Base-by-base conservation (phyloP, 1,284 basidiomycete genomes). In the Leccinum variabile region DNA sequence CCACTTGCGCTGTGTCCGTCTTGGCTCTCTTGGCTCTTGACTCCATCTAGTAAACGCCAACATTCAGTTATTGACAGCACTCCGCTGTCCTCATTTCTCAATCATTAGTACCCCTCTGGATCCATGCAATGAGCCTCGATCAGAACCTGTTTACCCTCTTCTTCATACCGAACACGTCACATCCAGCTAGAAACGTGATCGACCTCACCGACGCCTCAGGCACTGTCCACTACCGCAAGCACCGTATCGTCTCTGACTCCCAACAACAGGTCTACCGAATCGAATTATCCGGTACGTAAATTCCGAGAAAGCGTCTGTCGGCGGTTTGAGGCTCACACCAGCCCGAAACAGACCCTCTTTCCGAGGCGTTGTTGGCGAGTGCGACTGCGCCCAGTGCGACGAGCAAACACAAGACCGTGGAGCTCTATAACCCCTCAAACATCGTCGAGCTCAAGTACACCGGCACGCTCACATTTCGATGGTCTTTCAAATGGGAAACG, bases 401-500 rank as follows among this genome's bases (percentile, higher is more conserved):
- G 13, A 88, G 78, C 77, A 94, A 92, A 73, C 79, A 81, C 67
- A 93, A 92, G 79, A 84, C 82, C 0, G 70, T 94, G 37, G 86
- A 91, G 67, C 80, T 94, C 1, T 84, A 83, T 77, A 94, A 93
- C 69, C 92, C 92, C 0, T 85, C 86, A 2, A 80, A 78, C 0
- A 70, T 85, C 9, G 83, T 94, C 28, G 87, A 90, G 68, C 79
- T 94, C 54, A 90, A 87, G 70, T 87, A 84, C 66, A 88, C 85
- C 0, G 91, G 90, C 5, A 88, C 86, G 0, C 74, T 94, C 56
- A 80, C 84, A 3, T 92, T 92, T 76, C 83, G 84, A 62, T 94
- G 91, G 91, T 72, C 76, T 0, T 94, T 94, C 76, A 82, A 82
- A 70, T 92, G 90, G 89, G 90, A 92, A 79, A 85, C 87, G 91